Conservation (phyloP, 106 monocot genomes). For the Agapanthus africanus region DNA sequence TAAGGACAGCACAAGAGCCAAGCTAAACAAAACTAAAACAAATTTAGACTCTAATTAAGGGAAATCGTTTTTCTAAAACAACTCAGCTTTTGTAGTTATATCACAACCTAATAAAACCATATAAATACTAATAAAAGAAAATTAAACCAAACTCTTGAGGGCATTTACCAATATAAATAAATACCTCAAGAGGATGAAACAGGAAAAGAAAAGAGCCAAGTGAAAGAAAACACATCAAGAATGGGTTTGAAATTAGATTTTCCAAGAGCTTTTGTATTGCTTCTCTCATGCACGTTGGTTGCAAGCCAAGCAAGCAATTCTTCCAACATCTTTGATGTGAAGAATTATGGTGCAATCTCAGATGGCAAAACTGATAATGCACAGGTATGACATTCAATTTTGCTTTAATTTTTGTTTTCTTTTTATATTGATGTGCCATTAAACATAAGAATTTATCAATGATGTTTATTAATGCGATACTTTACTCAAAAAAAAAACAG, state of each 20-base stretch:
- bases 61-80: no score
- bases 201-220: not conserved
- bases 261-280: not conserved
- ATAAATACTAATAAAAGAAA: not conserved
- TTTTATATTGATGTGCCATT: not conserved
- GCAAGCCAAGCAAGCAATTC: not conserved
- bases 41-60: no score
- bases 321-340: slow-evolving; percentile 6
- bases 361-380: slow-evolving; percentile 9
- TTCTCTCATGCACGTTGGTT: not conserved
- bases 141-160: not conserved
- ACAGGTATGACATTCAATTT: not conserved
- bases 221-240: not conserved
- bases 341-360: slow-evolving; percentile 6
- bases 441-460: not conserved
- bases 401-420: not conserved
- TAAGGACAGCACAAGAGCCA: not conserved
- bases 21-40: no score
- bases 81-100: no score
- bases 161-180: not conserved
- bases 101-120: not conserved
- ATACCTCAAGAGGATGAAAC: not conserved
- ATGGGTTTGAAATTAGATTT: not conserved
- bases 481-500: no score
- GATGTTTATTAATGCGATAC: no score